A percentile compares a stretch with the other conserved stretches of the same genome.
Evolutionary conservation across 305 asterid genomes (phyloP).

Genomic region (Vinca major): DNA sequence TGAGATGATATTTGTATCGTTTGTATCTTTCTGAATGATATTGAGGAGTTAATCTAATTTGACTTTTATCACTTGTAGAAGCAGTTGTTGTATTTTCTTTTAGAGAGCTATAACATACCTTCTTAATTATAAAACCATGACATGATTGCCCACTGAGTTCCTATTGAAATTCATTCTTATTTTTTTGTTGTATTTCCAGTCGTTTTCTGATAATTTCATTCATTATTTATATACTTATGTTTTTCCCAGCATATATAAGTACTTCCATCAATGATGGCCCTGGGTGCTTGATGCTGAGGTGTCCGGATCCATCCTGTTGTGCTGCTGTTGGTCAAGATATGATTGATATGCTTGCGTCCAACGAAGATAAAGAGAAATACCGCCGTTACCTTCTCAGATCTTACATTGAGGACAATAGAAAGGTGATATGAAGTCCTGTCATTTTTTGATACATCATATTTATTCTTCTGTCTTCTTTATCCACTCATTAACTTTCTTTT

Average conservation of each 20-base stretch:
- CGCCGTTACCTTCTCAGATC: conserved; percentile 73
- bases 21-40: neutral
- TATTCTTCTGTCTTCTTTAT: neutral
- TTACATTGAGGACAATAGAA: conserved; percentile 73
- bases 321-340: conserved; percentile 75
- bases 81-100: neutral
- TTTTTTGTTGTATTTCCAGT: neutral
- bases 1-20: neutral
- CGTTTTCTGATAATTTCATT: conserved; percentile 3
- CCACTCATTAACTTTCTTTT: neutral
- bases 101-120: neutral
- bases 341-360: conserved; percentile 41
- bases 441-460: neutral
- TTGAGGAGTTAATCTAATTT: neutral
- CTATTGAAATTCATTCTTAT: neutral
- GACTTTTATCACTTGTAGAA: neutral
- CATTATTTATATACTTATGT: conserved; percentile 16
- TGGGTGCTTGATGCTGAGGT: conserved; percentile 76
- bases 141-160: neutral
- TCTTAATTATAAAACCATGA: neutral
- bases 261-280: conserved; percentile 84
- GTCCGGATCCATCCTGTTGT: conserved; percentile 76
- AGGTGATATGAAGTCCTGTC: conserved; percentile 26
- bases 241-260: conserved; percentile 58
- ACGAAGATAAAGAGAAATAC: conserved; percentile 61